Evolutionary conservation across 2,329 filamentous ascomycete species (phyloP), one percentile per base, ranked within the genome.

Genomic region (Aspergillus arachidicola): DNA sequence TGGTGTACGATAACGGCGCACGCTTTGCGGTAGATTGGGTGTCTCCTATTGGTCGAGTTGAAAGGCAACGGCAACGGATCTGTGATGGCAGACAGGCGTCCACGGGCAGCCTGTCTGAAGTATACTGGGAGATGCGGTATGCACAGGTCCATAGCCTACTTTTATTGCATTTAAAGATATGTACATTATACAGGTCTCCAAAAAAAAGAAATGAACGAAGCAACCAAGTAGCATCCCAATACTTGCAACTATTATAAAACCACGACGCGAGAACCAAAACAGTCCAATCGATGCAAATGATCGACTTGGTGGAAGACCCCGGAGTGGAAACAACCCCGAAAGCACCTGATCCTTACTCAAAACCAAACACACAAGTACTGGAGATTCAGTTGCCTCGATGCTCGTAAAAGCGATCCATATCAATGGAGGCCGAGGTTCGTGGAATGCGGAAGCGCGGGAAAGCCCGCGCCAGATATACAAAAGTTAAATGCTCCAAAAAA

Each of bases 131-230:
- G n/a, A 23, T 28, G 46, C 16, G 36, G 14, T 26, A 51, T 60
- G 28, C 36, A 50, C 36, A 46, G 61, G 62, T 62, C 45, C 58
- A 62, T 60, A 46, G 55, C 58, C 61, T 68, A 65, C 66, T 66
- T 66, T 69, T 69, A 63, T 65, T 66, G 59, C 34, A 67, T 59
- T 61, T 50, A 60, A 64, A 59, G 56, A 58, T 71, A 70, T 67
- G 66, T 71, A 66, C 65, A 71, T 66, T 68, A 69, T 66, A 70
- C 66, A 69, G 60, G 45, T 60, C 62, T 55, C 60, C 60, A 57
- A 59, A 62, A 57, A 64, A 57, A 59, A 62, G 41, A 41, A 50
- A 30, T 28, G 60, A 57, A 65, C 60, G 57, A 32, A 63, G 34
- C 58, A 46, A 34, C 9, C 58, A 53, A 26, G 48, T 30, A 57